Evolutionary conservation across 768 basidiomycete genomes (phyloP).

Genomic region (Crucibulum laeve): DNA sequence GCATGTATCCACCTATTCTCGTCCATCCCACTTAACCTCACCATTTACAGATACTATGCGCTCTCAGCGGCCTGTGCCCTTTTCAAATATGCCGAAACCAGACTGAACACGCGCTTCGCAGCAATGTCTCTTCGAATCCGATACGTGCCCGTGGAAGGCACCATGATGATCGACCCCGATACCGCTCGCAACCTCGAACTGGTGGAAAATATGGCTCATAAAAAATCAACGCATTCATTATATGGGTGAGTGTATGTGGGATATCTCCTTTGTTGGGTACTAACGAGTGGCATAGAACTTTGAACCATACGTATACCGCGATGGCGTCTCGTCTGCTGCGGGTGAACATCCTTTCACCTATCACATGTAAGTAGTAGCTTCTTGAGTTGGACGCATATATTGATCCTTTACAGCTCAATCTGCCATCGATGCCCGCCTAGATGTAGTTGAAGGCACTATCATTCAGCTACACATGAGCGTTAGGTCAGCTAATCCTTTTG

Average conservation of each 20-base stretch:
- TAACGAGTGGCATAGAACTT: slow-evolving; percentile 34
- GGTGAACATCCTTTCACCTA: slow-evolving; percentile 77
- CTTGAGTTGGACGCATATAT: slow-evolving; percentile 1
- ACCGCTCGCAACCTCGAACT: slow-evolving; percentile 88
- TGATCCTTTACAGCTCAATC: slow-evolving; percentile 36
- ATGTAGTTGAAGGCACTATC: slow-evolving; percentile 73
- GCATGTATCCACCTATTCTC: slow-evolving; percentile 28
- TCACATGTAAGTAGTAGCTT: slow-evolving; percentile 48
- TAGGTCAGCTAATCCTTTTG: slow-evolving; percentile 7
- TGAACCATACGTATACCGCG: slow-evolving; percentile 84
- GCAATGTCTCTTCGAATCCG: slow-evolving; percentile 66
- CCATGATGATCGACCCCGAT: slow-evolving; percentile 92
- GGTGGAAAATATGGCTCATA: slow-evolving; percentile 66
- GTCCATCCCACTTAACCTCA: background rate
- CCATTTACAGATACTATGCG: slow-evolving; percentile 71
- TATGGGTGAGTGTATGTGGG: slow-evolving; percentile 54
- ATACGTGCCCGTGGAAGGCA: slow-evolving; percentile 81
- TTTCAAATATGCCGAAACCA: slow-evolving; percentile 78
- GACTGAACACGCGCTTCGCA: slow-evolving; percentile 68
- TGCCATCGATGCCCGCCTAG: slow-evolving; percentile 76
- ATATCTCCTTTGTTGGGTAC: background rate
- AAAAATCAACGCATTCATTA: slow-evolving; percentile 69
- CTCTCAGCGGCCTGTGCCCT: slow-evolving; percentile 83
- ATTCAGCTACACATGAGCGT: background rate
- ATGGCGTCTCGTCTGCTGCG: slow-evolving; percentile 85